Base-by-base conservation (phyloP, 2,329 filamentous ascomycete genomes). In the Intubia oerlemansii region DNA sequence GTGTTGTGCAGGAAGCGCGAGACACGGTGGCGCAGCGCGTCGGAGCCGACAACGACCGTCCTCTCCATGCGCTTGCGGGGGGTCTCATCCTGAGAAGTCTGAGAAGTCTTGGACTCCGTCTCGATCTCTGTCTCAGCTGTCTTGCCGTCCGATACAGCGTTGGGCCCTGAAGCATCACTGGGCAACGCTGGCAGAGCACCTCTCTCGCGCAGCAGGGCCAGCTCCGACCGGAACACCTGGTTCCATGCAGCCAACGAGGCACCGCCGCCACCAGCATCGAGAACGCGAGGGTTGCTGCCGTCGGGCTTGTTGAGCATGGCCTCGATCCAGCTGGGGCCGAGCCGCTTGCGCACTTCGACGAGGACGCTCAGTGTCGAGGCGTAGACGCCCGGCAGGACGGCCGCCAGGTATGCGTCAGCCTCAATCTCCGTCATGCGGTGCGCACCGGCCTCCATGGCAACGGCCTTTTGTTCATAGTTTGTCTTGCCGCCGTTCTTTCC, bases 1-100 rank as follows among this genome's bases (percentile, higher is more conserved):
- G 88, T 95, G 45, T 93, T 75, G 21, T 90, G 64, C 10, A 98
- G 55, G 36, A 95, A 65, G 12, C 57, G 59, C 38, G 81, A 80
- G 15, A 81, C 59, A 18, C 82, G 74, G 32, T 77, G 59, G 12
- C 82, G 69, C 17, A 98, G 56, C 3, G 68, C 54, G 36, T 81
- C 67, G 0, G 80, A 77, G 1, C 72, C 81, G 3, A 78, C 69
- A 4, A 95, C 53, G 2, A 91, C 82, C 0, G 80, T 84, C 30
- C 77, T 75, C 45, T 76, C 82, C 0, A 79, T 82, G 30, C 78
- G 75, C 45, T 75, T 81, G 2, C 80, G 78, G 5, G 17, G 9
- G 4, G 63, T 57, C 5, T 10, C 13, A 14, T 10, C 21, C 8
- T 18, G 14, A 6, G 16, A 17, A 8, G 28, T 10, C n/a, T 12